Base-by-base conservation (phyloP, 139 green algal genomes). In the Volvox africanus region DNA sequence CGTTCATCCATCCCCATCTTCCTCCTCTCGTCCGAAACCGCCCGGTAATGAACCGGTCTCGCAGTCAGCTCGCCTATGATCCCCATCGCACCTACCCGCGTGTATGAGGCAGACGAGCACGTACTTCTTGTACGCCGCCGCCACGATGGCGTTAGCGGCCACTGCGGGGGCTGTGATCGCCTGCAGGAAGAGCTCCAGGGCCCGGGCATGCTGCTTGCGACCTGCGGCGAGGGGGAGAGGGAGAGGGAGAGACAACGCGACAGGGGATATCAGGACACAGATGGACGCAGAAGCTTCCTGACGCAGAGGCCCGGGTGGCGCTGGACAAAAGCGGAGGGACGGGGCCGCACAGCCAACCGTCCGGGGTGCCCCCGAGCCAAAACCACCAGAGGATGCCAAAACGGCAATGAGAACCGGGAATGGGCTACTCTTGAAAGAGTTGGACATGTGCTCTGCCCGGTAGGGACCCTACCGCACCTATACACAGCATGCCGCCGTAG, bases 61-160 rank as follows among this genome's bases (percentile, higher is more conserved):
- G 9, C 9, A 5, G 9, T 55, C 44, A 5, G 44, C 44, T 55
- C 19, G 26, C n/a, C n/a, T n/a, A n/a, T n/a, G 65, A 24, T 22
- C 68, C 24, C 35, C 33, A 22, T n/a, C 35, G 1, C 75, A 21
- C 75, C 24, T 36, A 95, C 96, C 97, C 30, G 30, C 87, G 55
- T 97, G 92, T 62, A 99, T 95, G 35, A 99, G 95, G 28, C 91
- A 96, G 2, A 98, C 92, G 18, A 99, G 95, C n/a, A 96, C 91
- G 77, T 94, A 97, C 94, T 99, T 99, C 93, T 99, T 99, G 92
- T 97, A 97, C 24, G 82, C 88, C 11, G 95, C 96, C 32, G 98
- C 86, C 18, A 95, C 96, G 89, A 99, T 99, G 76, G 97, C 98
- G 88, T 95, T 99, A 61, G 96, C 89, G 26, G 95, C 94, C 36